These are phyloP conservation scores for Glycine tomentella DNA, from an alignment of 306 rosid species.

Conservation along the genomic window DNA sequence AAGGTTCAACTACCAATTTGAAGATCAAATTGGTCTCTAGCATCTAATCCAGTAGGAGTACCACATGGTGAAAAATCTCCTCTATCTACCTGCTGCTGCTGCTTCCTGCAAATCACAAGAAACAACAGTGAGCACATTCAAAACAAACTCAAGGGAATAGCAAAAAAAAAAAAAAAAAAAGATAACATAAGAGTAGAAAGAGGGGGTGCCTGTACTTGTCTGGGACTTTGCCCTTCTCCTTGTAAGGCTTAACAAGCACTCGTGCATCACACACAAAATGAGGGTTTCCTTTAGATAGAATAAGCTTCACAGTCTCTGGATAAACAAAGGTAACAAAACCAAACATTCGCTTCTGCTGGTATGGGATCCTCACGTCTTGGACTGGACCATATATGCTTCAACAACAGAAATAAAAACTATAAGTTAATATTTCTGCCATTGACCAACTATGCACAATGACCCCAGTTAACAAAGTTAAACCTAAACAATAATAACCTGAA, in stretches of 20 bases:
- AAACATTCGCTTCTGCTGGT: conserved; percentile 98
- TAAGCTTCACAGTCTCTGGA: conserved; percentile 92
- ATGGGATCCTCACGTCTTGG: conserved; percentile 98
- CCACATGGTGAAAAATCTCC: conserved; percentile 96
- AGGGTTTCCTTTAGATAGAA: conserved; percentile 93
- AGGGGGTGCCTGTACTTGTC: conserved; percentile 87
- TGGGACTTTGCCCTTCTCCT: conserved; percentile 97
- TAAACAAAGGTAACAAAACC: conserved; percentile 94
- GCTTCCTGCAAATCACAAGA: conserved; percentile 70
- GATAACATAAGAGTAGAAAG: neutral
- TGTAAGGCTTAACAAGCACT: conserved; percentile 98
- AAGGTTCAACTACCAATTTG: conserved; percentile 68
- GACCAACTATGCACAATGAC: neutral
- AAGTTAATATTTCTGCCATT: conserved; percentile 10
- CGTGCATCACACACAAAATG: conserved; percentile 98
- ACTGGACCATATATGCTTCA: conserved; percentile 93
- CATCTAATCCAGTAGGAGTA: conserved; percentile 84
- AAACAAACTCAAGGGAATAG: neutral
- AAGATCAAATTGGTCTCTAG: conserved; percentile 82
- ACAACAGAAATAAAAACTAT: neutral
- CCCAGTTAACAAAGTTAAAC: neutral
- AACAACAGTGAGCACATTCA: conserved; percentile 34
- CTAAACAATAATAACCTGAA: conserved; percentile 69
- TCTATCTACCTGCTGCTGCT: conserved; percentile 73
- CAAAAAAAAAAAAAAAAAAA: neutral